Evolutionary conservation across 805 yeast genomes (phyloP), one percentile per base, ranked within the genome.

Genomic region (Sugiyamaella americana): DNA sequence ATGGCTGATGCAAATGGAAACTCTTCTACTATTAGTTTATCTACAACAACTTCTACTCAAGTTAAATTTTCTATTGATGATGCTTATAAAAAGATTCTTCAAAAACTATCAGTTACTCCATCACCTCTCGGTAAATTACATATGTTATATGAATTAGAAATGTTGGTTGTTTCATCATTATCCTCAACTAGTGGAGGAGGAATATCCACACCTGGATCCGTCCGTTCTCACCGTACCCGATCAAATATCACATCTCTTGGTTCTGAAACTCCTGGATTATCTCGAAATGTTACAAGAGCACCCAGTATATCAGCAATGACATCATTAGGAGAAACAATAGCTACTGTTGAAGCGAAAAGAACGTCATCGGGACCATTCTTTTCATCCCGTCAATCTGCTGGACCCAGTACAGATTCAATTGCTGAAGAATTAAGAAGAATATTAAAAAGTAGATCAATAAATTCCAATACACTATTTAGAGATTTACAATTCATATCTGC

Each of bases 401-500:
- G 37, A 6, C 60, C 64, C 3, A 58, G 55, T 13, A 57, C 66
- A 0, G 63, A 60, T 39, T 63, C 65, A 10, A 55, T 65, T 6
- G 58, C 61, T 21, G 64, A 63, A 19, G 67, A 64, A 46, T 54
- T 65, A 40, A 53, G 61, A 22, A 50, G 58, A 10, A 48, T 54
- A 11, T 39, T 65, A 47, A 47, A 43, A 23, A 49, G 47, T n/a
- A 21, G 41, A 6, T 56, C 64, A 8, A 52, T 63, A 5, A 58
- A 58, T 40, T 56, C 66, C 2, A 57, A 58, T 5, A 59, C 68
- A 0, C 47, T 65, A 21, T 65, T 58, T 41, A 48, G 66, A 13
- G 70, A 65, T 43, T 48, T 65, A 26, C 69, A 65, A 44, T 50
- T 60, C 18, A 57, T 65, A 30, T 58, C 67, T 1, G 56, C 65